A percentile compares a stretch with the other conserved stretches of the same genome.
These are phyloP conservation scores for Paraphoma chrysanthemicola DNA, from an alignment of 2,329 filamentous ascomycete genomes.

Conservation along the genomic window DNA sequence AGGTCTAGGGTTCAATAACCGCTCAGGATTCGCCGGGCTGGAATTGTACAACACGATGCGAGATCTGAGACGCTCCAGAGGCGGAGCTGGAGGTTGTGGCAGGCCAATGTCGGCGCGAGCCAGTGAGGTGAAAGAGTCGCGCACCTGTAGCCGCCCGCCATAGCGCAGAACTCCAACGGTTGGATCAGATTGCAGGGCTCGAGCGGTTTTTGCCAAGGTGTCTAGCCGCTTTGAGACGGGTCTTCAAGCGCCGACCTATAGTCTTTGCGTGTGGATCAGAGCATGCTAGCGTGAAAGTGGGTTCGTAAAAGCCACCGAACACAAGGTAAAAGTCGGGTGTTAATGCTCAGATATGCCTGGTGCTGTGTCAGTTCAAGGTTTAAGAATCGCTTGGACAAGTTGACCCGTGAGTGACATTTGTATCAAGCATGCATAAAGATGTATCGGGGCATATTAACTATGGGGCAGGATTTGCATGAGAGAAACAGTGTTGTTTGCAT, in stretches of 20 bases:
- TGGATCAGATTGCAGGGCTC: slow-evolving; percentile 5
- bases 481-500: too few species aligned
- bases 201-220: background rate
- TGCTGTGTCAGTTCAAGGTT: background rate
- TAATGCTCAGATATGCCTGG: background rate
- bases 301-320: background rate
- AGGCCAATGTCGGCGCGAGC: slow-evolving; percentile 29
- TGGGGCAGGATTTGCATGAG: too few species aligned
- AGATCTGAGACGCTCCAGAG: slow-evolving; percentile 46
- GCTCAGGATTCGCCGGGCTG: slow-evolving; percentile 45
- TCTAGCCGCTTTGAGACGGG: slow-evolving; percentile 10
- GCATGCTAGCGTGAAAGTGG: background rate
- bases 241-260: slow-evolving; percentile 15
- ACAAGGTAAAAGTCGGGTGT: background rate
- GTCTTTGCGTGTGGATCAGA: background rate
- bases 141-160: slow-evolving; percentile 30
- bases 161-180: slow-evolving; percentile 28
- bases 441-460: too few species aligned
- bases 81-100: slow-evolving; percentile 37
- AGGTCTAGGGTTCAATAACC: slow-evolving; percentile 42
- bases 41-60: slow-evolving; percentile 42
- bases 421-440: too few species aligned
- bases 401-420: too few species aligned
- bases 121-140: slow-evolving; percentile 33
- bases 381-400: too few species aligned